Conservation (phyloP, 2,329 filamentous ascomycete genomes). For the Pseudophaeomoniella oleicola region DNA sequence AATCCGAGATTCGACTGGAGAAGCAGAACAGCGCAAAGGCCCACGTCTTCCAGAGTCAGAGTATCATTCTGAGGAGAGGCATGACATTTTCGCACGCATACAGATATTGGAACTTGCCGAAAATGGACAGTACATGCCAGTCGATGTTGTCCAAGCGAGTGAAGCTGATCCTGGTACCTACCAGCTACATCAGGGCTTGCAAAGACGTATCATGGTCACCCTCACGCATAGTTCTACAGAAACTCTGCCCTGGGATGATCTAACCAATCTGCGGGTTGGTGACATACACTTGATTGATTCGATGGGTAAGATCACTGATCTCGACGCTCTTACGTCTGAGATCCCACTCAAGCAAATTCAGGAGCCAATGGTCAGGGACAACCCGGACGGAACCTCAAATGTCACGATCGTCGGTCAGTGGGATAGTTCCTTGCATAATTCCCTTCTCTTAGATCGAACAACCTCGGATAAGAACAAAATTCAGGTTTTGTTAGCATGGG, state of each 20-base stretch:
- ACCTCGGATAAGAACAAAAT: slow-evolving; percentile 89
- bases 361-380: slow-evolving; percentile 65
- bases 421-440: slow-evolving; percentile 89
- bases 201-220: slow-evolving; percentile 73
- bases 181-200: slow-evolving; percentile 87
- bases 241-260: slow-evolving; percentile 73
- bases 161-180: slow-evolving; percentile 81
- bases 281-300: slow-evolving; percentile 72
- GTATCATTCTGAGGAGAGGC: slow-evolving; percentile 83
- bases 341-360: slow-evolving; percentile 64
- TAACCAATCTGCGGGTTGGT: slow-evolving; percentile 62
- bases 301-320: slow-evolving; percentile 69
- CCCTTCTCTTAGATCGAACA: slow-evolving; percentile 80
- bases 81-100: slow-evolving; percentile 77
- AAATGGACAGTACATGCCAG: slow-evolving; percentile 76
- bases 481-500: slow-evolving; percentile 76
- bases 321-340: slow-evolving; percentile 56
- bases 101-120: slow-evolving; percentile 89
- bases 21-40: slow-evolving; percentile 38
- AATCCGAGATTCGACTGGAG: slow-evolving; percentile 62
- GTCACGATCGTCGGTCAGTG: slow-evolving; percentile 83
- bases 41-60: slow-evolving; percentile 71
- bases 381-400: slow-evolving; percentile 78
- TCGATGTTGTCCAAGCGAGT: slow-evolving; percentile 78
- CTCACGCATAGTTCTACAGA: slow-evolving; percentile 87